phyloP scores from a whole-genome alignment of 192 early-diverging fungal species.

The Mortierella antarctica region DNA sequence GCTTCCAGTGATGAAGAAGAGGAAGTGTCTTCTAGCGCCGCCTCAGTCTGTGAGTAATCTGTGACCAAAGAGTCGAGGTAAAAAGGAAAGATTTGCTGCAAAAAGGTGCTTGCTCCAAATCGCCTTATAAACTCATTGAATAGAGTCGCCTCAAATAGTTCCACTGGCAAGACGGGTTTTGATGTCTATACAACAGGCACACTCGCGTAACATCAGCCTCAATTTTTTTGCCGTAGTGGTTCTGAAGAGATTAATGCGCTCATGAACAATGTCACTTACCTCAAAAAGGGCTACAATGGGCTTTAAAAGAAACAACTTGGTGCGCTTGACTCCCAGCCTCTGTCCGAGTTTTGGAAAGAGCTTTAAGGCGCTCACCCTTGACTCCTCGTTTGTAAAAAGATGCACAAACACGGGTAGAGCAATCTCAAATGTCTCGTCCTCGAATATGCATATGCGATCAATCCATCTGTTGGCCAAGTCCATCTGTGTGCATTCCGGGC shows the following conservation, averaged over 20 bases:
- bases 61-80: conserved; percentile 65
- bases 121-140: conserved; percentile 59
- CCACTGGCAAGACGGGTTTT: conserved; percentile 56
- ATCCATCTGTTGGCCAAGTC: conserved; percentile 62
- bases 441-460: conserved; percentile 57
- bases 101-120: conserved; percentile 62
- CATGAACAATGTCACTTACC: conserved; percentile 34
- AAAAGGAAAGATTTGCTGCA: conserved; percentile 66
- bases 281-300: conserved; percentile 70
- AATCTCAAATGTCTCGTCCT: conserved; percentile 62
- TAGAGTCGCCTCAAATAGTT: conserved; percentile 52
- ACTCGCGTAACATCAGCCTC: background rate
- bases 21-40: conserved; percentile 23
- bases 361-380: conserved; percentile 58
- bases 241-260: background rate
- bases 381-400: conserved; percentile 57
- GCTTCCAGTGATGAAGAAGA: conserved; percentile 6
- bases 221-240: background rate
- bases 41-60: conserved; percentile 39
- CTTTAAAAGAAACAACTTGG: conserved; percentile 62
- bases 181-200: conserved; percentile 50
- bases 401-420: conserved; percentile 64
- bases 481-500: conserved; percentile 33
- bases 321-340: conserved; percentile 59
- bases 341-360: conserved; percentile 65